Base-by-base conservation (phyloP, 2,329 filamentous ascomycete genomes). In the Monosporascus sp. region DNA sequence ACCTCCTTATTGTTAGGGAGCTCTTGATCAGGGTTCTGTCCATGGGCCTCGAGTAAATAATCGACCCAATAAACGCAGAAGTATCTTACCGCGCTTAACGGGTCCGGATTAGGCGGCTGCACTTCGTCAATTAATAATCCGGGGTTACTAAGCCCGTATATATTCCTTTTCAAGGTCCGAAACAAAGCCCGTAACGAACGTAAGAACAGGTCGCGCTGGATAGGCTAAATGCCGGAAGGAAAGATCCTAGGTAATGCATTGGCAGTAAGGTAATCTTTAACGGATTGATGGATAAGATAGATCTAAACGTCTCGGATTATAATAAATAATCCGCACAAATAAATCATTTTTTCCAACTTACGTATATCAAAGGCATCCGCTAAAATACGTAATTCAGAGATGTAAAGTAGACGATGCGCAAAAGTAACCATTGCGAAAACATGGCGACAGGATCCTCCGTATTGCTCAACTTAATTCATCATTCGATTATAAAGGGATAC, bases 251-350 rank as follows among this genome's bases (percentile, higher is more conserved):
- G 17, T 7, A 48, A 49, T 48, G 56, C 58, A 9, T 62, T 51
- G 22, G 59, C 37, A 6, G 52, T 35, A 1, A 78, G 52, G 55
- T 65, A 74, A 17, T 77, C 73, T 55, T 75, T 74, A 0, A 71
- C 75, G 3, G 74, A 76, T 53, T 74, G 68, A 54, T 77, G 73
- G 1, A 77, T 64, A 54, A 74, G 68, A 45, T 62, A 68, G 7
- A 76, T 46, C 0, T 31, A 54, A 1, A 37, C 54, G 0, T 70
- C 48, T 39, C 60, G 61, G 35, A 72, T 15, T 2, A 63, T 72
- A 0, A 77, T 57, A 50, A 77, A 74, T 7, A 70, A 77, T 17
- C 72, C 69, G 54, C 70, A 77, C 3, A 52, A 17, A 2, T 54
- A 27, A 11, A 77, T 60, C 4, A 74, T 58, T 5, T 69, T 54